These are phyloP conservation scores for Alectoria sarmentosa DNA, from an alignment of 495 filamentous ascomycete species.

Conservation along the genomic window DNA sequence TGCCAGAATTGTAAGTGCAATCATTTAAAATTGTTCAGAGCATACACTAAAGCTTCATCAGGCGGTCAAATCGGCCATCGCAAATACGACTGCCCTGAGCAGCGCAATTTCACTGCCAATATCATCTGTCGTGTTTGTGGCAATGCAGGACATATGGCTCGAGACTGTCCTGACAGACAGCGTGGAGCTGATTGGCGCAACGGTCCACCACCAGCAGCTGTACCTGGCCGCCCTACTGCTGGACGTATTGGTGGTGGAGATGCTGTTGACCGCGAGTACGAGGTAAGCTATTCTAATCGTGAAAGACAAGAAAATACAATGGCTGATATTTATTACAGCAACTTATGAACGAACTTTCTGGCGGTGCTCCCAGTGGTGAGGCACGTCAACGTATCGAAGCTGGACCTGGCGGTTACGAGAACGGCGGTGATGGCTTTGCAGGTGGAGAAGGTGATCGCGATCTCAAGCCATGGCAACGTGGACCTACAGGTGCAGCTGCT, in stretches of 20 bases:
- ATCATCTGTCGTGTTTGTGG: conserved; percentile 99
- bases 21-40: neutral
- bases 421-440: conserved; percentile 35
- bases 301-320: neutral
- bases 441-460: conserved; percentile 47
- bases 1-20: conserved; percentile 85
- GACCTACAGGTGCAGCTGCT: conserved; percentile 79
- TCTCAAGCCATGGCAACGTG: conserved; percentile 85
- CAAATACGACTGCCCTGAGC: conserved; percentile 97
- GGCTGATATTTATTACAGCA: conserved; percentile 46
- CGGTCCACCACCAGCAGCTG: conserved; percentile 42
- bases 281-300: conserved; percentile 52
- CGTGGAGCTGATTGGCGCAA: conserved; percentile 90
- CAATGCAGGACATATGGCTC: conserved; percentile 86
- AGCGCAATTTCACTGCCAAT: conserved; percentile 94
- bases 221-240: conserved; percentile 42
- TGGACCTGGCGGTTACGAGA: conserved; percentile 57
- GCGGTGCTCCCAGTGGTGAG: conserved; percentile 57
- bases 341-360: conserved; percentile 96
- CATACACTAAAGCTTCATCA: conserved; percentile 27
- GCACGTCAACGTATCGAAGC: conserved; percentile 80
- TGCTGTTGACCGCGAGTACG: conserved; percentile 88
- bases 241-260: conserved; percentile 70
- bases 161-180: conserved; percentile 89
- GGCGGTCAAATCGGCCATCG: conserved; percentile 96